Evolutionary conservation across 495 filamentous ascomycete genomes (phyloP), one percentile per base, ranked within the genome.

Genomic region (Annulohypoxylon moriforme): DNA sequence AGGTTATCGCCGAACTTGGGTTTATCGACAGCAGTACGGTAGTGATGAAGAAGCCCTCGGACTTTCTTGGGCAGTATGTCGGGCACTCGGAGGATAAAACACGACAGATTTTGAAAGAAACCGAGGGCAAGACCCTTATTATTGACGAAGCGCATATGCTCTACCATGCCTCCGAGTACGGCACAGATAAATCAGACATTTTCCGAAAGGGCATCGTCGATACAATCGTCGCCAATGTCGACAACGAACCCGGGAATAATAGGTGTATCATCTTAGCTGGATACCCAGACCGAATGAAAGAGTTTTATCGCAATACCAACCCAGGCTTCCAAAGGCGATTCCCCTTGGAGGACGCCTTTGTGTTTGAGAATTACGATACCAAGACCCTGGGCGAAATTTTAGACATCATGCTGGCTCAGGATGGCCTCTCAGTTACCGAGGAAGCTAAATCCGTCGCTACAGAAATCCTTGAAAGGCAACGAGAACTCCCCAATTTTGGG

Each of bases 191-290:
- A 13, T 29, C 49, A 47, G 89, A 93, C 67, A 68, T 74, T 1
- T 93, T 82, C 81, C 89, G 85, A 68, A 88, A 82, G 2, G 89
- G 88, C 3, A 87, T 92, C 20, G 81, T 91, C 10, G 90, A 92
- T 62, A 94, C 92, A 3, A 88, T 94, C n/a, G 92, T 94, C 2
- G 89, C 91, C 0, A 89, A 94, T 59, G 88, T 95, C 0, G 92
- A 94, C 59, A 91, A 87, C 71, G 83, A 85, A 0, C 90, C 91
- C 0, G 92, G 91, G 0, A 92, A 93, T 27, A 91, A 95, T 77
- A 84, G 89, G 8, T 94, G 92, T 65, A 89, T 94, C 1, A 79
- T 95, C 0, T 81, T 94, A 0, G 81, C 94, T 0, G 92, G 92
- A 0, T 95, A 95, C 78, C 84, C 91, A 67, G 87, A 91, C 10